Evolutionary conservation across 2,329 filamentous ascomycete species (phyloP).

Genomic region (Fusarium napiforme): DNA sequence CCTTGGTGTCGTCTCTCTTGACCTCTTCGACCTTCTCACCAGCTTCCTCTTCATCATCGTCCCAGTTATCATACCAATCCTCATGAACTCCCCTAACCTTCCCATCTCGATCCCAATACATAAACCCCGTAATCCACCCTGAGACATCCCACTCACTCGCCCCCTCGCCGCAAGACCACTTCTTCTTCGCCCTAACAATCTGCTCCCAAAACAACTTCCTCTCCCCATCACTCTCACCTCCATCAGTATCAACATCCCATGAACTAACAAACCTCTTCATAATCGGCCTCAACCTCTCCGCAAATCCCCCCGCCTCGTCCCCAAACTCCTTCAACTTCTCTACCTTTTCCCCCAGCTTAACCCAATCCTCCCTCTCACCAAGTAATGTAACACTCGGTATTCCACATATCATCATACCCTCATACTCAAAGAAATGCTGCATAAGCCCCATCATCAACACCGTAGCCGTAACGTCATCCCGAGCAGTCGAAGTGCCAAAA

Average conservation of each 20-base stretch:
- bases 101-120: slow-evolving; percentile 56
- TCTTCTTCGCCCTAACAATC: slow-evolving; percentile 52
- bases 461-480: slow-evolving; percentile 54
- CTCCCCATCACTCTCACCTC: slow-evolving; percentile 20
- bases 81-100: not conserved
- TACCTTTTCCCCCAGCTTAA: slow-evolving; percentile 53
- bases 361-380: slow-evolving; percentile 54
- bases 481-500: slow-evolving; percentile 54
- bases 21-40: not conserved
- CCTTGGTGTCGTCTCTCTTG: too few species aligned
- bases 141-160: slow-evolving; percentile 52
- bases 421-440: slow-evolving; percentile 54
- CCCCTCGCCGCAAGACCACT: slow-evolving; percentile 45
- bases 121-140: slow-evolving; percentile 62
- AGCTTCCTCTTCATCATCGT: not conserved
- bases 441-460: slow-evolving; percentile 59
- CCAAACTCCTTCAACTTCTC: slow-evolving; percentile 58
- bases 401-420: slow-evolving; percentile 53
- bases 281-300: slow-evolving; percentile 55
- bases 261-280: slow-evolving; percentile 56
- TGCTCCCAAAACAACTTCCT: slow-evolving; percentile 56
- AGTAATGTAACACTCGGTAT: slow-evolving; percentile 56
- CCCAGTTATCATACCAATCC: not conserved
- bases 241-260: slow-evolving; percentile 51
- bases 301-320: slow-evolving; percentile 53